These are phyloP conservation scores for Ustilago sp. DNA, from an alignment of 1,284 basidiomycete species.

Conservation along the genomic window DNA sequence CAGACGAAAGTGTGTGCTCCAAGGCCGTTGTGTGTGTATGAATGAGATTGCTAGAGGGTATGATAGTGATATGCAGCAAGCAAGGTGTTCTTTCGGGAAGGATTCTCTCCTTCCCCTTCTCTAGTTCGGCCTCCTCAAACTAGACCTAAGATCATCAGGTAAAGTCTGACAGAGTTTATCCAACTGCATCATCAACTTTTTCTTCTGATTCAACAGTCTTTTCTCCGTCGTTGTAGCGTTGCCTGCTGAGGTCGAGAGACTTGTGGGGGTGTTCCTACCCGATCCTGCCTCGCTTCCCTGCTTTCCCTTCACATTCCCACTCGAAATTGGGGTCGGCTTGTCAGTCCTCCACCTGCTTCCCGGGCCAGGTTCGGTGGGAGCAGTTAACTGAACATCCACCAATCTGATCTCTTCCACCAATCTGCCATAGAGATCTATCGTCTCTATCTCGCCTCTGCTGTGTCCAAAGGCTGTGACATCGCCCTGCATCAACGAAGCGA, in stretches of 20 bases:
- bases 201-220: constrained; percentile 44
- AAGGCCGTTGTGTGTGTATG: neutral
- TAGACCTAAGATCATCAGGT: constrained; percentile 50
- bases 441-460: constrained; percentile 57
- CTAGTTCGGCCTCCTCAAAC: constrained; percentile 28
- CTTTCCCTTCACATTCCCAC: neutral
- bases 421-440: constrained; percentile 58
- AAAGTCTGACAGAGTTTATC: constrained; percentile 52
- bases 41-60: neutral
- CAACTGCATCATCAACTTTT: constrained; percentile 41
- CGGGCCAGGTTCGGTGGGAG: constrained; percentile 49
- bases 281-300: neutral
- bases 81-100: neutral
- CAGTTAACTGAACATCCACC: constrained; percentile 51
- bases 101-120: neutral
- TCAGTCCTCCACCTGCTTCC: constrained; percentile 57
- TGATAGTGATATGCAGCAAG: neutral
- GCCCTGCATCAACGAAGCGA: constrained; percentile 55
- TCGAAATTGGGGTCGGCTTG: neutral
- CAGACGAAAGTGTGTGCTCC: neutral
- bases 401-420: constrained; percentile 58
- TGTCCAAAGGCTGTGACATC: constrained; percentile 57
- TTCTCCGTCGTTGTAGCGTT: constrained; percentile 40
- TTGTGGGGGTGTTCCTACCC: constrained; percentile 28
- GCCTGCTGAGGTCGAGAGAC: constrained; percentile 10